Percentiles rank a stretch among this genome's conserved stretches.
Conservation (phyloP, 1,139 yeast genomes). For the Yamadazyma atlantica region DNA sequence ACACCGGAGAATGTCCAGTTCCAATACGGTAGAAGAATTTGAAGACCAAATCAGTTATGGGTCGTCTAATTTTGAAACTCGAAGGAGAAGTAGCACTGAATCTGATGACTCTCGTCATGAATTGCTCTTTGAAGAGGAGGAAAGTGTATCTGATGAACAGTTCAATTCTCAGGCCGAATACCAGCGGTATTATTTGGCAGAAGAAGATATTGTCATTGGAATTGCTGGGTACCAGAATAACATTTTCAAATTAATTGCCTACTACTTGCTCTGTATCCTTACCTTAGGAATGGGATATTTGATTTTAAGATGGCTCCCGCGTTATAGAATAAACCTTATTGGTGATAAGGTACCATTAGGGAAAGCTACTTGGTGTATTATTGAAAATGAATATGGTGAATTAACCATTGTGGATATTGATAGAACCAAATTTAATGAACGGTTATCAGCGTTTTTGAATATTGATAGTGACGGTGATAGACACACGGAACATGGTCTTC, state of each 20-base stretch:
- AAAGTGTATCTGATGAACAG: slow-evolving; percentile 27
- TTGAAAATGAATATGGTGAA: slow-evolving; percentile 93
- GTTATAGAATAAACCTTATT: slow-evolving; percentile 62
- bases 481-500: neutral
- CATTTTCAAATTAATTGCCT: slow-evolving; percentile 42
- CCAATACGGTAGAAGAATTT: slow-evolving; percentile 5
- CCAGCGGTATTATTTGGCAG: slow-evolving; percentile 90
- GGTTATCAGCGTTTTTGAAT: slow-evolving; percentile 66
- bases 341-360: slow-evolving; percentile 74
- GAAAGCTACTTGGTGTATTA: slow-evolving; percentile 86
- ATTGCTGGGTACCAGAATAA: slow-evolving; percentile 83
- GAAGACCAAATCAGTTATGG: slow-evolving; percentile 26
- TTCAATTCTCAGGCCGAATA: slow-evolving; percentile 45
- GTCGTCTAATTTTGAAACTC: slow-evolving; percentile 32
- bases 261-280: slow-evolving; percentile 52
- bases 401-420: slow-evolving; percentile 58
- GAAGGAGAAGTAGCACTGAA: slow-evolving; percentile 32
- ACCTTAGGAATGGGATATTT: slow-evolving; percentile 76
- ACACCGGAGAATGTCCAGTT: neutral
- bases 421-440: slow-evolving; percentile 63
- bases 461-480: slow-evolving; percentile 16
- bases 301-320: slow-evolving; percentile 82
- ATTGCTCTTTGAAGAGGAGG: slow-evolving; percentile 13
- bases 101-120: slow-evolving; percentile 24
- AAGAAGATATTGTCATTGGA: slow-evolving; percentile 91